Conservation (phyloP, 257 asterid species). For the Solanum tarijense region DNA sequence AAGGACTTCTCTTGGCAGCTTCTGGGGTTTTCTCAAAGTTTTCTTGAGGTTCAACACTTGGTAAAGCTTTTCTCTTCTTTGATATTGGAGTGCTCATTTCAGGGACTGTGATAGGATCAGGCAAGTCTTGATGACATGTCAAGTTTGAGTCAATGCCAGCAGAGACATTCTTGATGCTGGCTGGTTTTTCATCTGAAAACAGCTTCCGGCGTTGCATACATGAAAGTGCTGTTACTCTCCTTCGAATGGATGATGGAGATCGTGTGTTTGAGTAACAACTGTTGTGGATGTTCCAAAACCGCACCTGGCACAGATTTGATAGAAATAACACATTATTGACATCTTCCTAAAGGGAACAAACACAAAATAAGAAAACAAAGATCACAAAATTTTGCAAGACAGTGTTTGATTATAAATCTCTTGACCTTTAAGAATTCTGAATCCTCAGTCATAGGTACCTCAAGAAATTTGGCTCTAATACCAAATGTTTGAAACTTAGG, state of each 20-base stretch:
- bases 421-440: neutral
- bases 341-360: neutral
- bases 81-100: conserved; percentile 64
- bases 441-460: neutral
- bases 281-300: conserved; percentile 63
- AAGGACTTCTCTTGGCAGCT: conserved; percentile 57
- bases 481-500: neutral
- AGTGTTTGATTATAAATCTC: neutral
- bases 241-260: conserved; percentile 76
- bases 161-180: conserved; percentile 10
- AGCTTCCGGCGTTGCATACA: conserved; percentile 44
- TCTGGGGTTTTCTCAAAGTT: conserved; percentile 45
- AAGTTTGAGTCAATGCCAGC: neutral
- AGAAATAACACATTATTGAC: neutral
- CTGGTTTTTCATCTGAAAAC: conserved; percentile 35
- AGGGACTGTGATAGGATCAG: conserved; percentile 14
- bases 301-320: conserved; percentile 35
- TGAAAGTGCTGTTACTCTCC: conserved; percentile 62
- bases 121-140: conserved; percentile 8
- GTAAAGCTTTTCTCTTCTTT: conserved; percentile 32
- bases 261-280: conserved; percentile 63
- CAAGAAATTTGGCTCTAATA: neutral
- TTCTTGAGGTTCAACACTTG: conserved; percentile 27
- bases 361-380: neutral
- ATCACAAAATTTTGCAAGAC: neutral